Evolutionary conservation across 495 filamentous ascomycete genomes (phyloP).

Genomic region (Penicillium paxilli): DNA sequence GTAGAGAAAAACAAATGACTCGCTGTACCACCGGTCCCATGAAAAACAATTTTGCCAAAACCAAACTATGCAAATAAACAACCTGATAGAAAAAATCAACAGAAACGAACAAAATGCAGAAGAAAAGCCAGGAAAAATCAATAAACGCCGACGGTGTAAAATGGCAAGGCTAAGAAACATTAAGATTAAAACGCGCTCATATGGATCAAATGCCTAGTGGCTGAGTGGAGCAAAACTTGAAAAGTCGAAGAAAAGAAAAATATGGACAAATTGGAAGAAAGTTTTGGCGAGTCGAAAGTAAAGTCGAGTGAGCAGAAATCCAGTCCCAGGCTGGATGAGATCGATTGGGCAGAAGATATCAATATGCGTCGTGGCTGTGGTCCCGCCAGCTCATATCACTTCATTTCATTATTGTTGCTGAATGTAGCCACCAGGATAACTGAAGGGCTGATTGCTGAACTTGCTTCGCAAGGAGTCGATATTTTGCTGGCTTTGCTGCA

Average conservation of each 20-base stretch:
- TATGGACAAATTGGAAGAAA: slow-evolving; percentile 5
- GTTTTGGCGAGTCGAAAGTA: background rate
- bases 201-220: background rate
- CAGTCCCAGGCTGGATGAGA: slow-evolving; percentile 9
- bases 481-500: slow-evolving; percentile 24
- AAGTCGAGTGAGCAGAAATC: background rate
- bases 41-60: background rate
- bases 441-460: slow-evolving; percentile 32
- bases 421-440: slow-evolving; percentile 40
- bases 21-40: background rate
- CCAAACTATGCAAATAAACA: slow-evolving; percentile 1
- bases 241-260: slow-evolving; percentile 9
- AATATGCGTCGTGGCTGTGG: slow-evolving; percentile 1
- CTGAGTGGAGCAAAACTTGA: background rate
- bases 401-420: slow-evolving; percentile 18
- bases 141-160: background rate
- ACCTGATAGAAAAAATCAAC: slow-evolving; percentile 4
- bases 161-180: slow-evolving; percentile 4
- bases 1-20: background rate
- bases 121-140: slow-evolving; percentile 5
- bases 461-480: slow-evolving; percentile 33
- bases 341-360: background rate
- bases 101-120: slow-evolving; percentile 6
- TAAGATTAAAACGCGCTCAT: slow-evolving; percentile 4
- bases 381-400: slow-evolving; percentile 5